These are phyloP conservation scores for Panicum miliaceum DNA, from an alignment of 176 grass and related monocot genomes.

Conservation along the genomic window DNA sequence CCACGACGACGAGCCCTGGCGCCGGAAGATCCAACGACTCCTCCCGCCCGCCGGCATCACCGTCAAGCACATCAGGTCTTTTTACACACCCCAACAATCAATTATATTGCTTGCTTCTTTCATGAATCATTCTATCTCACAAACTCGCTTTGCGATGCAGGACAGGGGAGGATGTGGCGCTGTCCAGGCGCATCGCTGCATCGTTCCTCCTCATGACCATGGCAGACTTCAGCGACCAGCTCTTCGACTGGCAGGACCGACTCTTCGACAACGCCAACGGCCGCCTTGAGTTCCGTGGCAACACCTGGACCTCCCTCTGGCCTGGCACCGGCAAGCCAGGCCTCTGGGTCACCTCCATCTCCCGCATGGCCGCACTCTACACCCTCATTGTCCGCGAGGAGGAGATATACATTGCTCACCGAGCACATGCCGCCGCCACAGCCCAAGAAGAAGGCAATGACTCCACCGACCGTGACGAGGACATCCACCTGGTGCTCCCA, in stretches of 20 bases:
- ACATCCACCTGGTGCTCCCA: conserved; percentile 64
- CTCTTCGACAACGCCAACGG: conserved; percentile 68
- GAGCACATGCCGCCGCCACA: not conserved
- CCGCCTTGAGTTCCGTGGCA: conserved; percentile 56
- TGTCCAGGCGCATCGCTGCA: conserved; percentile 64
- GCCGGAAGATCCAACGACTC: conserved; percentile 60
- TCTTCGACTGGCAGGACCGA: conserved; percentile 78
- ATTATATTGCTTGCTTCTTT: too few relatives aligned
- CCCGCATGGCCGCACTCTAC: conserved; percentile 74
- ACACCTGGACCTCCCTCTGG: conserved; percentile 59
- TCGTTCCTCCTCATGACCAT: conserved; percentile 77
- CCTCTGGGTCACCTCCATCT: conserved; percentile 66
- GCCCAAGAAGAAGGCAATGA: not conserved
- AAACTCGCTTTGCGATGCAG: not conserved
- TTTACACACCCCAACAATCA: not conserved
- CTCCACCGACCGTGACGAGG: conserved; percentile 46
- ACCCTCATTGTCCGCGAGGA: conserved; percentile 66
- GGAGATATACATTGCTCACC: conserved; percentile 48
- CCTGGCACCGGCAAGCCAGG: conserved; percentile 73
- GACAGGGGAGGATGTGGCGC: conserved; percentile 63
- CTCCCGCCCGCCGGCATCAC: conserved; percentile 65
- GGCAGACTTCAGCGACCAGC: conserved; percentile 79
- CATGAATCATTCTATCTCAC: too few relatives aligned
- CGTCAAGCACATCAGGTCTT: conserved; percentile 60
- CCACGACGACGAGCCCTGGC: conserved; percentile 49